These are phyloP conservation scores for Pythium biforme DNA, from an alignment of 352 stramenopile species.

Conservation along the genomic window DNA sequence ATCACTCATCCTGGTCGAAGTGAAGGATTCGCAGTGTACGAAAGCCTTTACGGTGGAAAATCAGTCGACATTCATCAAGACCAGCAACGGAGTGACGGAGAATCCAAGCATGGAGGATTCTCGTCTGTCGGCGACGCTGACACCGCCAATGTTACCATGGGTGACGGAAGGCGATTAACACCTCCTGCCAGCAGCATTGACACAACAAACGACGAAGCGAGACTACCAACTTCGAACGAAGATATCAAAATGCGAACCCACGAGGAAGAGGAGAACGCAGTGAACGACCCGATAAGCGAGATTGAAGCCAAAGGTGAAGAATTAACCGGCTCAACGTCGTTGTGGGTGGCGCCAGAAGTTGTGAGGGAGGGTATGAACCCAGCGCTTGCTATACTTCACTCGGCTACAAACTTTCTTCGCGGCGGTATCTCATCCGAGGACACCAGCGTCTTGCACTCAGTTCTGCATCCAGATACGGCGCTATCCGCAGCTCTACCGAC, in stretches of 20 bases:
- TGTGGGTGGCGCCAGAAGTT: not conserved
- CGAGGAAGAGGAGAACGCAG: not conserved
- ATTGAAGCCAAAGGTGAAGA: too few relatives aligned
- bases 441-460: not conserved
- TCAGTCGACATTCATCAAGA: not conserved
- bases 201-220: too few relatives aligned
- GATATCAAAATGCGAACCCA: constrained; percentile 2
- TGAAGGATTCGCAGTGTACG: constrained; percentile 9
- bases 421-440: constrained; percentile 7
- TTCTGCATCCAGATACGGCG: not conserved
- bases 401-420: constrained; percentile 16
- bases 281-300: too few relatives aligned
- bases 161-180: not conserved
- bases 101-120: not conserved
- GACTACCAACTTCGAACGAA: not conserved
- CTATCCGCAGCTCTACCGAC: not conserved
- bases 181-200: not conserved
- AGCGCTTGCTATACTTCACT: constrained; percentile 10
- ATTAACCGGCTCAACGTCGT: not conserved
- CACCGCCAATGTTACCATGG: not conserved
- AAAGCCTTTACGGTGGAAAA: constrained; percentile 16
- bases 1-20: not conserved
- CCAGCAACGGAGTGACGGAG: not conserved
- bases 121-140: not conserved
- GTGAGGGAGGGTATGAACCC: not conserved